These are phyloP conservation scores for Diplodia corticola DNA, from an alignment of 2,329 filamentous ascomycete genomes.

Conservation along the genomic window DNA sequence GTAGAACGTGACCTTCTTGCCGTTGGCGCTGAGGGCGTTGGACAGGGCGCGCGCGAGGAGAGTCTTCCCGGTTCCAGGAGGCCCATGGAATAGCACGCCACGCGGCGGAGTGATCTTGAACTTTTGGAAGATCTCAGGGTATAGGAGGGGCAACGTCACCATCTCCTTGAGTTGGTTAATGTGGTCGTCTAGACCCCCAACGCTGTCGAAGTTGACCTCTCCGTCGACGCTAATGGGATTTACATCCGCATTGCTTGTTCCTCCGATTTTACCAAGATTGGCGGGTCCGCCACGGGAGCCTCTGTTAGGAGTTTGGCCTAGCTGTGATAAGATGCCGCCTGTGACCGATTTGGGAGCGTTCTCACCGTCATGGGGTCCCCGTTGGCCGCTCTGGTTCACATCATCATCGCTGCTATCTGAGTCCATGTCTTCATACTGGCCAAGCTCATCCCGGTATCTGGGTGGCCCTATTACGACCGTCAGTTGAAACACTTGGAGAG, in stretches of 20 bases:
- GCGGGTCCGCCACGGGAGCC: conserved; percentile 64
- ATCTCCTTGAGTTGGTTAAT: conserved; percentile 99
- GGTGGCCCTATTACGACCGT: neutral
- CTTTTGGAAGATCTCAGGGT: conserved; percentile 87
- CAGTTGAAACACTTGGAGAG: neutral
- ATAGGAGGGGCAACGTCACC: conserved; percentile 90
- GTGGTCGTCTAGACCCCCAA: conserved; percentile 88
- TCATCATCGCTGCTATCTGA: conserved; percentile 93
- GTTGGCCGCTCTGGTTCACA: conserved; percentile 5
- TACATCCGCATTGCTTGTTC: conserved; percentile 88
- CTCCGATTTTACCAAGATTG: conserved; percentile 91
- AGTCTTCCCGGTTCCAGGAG: conserved; percentile 96
- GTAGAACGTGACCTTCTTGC: conserved; percentile 96
- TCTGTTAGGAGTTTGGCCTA: conserved; percentile 55
- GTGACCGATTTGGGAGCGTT: neutral
- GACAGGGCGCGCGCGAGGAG: conserved; percentile 91
- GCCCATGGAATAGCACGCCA: conserved; percentile 94
- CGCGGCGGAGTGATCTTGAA: conserved; percentile 93
- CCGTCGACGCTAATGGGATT: conserved; percentile 92
- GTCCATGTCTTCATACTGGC: conserved; percentile 41
- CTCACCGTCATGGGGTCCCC: conserved; percentile 29
- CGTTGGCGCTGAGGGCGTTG: conserved; percentile 83
- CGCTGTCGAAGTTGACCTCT: conserved; percentile 89
- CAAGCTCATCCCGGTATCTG: conserved; percentile 52
- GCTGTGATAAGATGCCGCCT: conserved; percentile 48